Evolutionary conservation across 2,329 filamentous ascomycete genomes (phyloP), one percentile per base, ranked within the genome.

Genomic region (Hymenoscyphus fructigenus): DNA sequence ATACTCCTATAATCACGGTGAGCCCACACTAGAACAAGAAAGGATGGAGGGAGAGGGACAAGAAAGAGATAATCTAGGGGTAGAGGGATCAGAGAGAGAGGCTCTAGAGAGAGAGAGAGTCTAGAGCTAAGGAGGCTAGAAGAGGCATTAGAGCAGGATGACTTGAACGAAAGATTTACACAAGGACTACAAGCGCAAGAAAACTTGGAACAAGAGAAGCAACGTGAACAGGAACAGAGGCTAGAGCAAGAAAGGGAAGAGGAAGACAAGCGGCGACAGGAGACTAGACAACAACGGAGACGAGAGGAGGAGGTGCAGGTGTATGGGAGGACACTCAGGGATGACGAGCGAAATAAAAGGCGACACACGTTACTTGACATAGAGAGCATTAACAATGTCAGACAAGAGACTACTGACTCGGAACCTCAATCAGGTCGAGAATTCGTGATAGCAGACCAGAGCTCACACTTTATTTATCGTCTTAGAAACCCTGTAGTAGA

Each of bases 141-240:
- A 20, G 53, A 56, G 53, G 47, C 7, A n/a, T 12, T 53, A n/a
- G 47, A 53, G 47, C 47, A 23, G 15, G 15, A n/a, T 14, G 47
- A 53, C 47, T 14, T 53, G 5, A 36, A 50, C 14, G 44, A 55
- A 41, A 53, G 41, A 20, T 26, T 50, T 5, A 26, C 41, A 26
- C 41, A 61, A 53, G 59, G 23, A 15, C 36, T 23, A 32, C 26
- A 44, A 20, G 59, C 2, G 1, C 10, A 34, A 29, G 59, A 61
- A 28, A 34, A 78, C 10, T 15, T 20, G 4, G 26, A 23, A 10
- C 38, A 20, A 32, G 38, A 50, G 38, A 29, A 53, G 28, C 32
- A 14, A 53, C 10, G 9, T 53, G 10, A 53, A n/a, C 47, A n/a
- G 47, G 47, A 53, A 53, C 15, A 14, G 26, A 23, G 26, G 47